phyloP scores from a whole-genome alignment of 495 filamentous ascomycete genomes.

The Letharia columbiana region DNA sequence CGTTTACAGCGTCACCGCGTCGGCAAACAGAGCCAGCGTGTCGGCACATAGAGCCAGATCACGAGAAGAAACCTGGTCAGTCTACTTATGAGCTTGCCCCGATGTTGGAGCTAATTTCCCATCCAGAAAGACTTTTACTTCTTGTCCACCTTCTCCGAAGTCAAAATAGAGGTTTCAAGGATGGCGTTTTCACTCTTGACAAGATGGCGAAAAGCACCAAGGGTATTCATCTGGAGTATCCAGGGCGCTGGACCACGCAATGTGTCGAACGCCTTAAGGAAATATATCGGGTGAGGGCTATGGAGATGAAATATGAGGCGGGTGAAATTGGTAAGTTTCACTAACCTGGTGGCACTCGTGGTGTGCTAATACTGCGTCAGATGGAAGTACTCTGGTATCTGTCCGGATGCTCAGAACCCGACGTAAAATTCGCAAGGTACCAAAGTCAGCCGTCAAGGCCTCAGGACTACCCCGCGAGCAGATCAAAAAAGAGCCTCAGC shows the following conservation, averaged over 20 bases:
- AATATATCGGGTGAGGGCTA: slow-evolving; percentile 18
- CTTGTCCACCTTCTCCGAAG: slow-evolving; percentile 10
- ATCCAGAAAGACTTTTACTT: slow-evolving; percentile 17
- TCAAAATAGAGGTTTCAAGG: not conserved
- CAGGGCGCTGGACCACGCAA: not conserved
- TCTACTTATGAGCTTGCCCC: not conserved
- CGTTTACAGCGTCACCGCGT: too few relatives aligned
- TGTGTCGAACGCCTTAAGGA: slow-evolving; percentile 7
- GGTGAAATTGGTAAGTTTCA: slow-evolving; percentile 5
- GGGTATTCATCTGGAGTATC: not conserved
- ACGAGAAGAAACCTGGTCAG: slow-evolving; percentile 68
- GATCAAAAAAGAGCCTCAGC: not conserved
- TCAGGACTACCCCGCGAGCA: too few relatives aligned
- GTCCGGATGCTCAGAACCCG: not conserved
- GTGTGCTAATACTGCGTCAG: not conserved
- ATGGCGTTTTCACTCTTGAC: slow-evolving; percentile 13
- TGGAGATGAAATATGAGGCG: slow-evolving; percentile 16
- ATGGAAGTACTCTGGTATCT: not conserved
- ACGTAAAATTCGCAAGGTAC: not conserved
- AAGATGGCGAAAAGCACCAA: slow-evolving; percentile 14
- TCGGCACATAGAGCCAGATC: slow-evolving; percentile 78
- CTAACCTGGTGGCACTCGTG: not conserved
- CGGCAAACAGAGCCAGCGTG: slow-evolving; percentile 20
- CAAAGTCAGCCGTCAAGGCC: not conserved
- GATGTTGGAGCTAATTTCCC: not conserved